Evolutionary conservation across 1,284 basidiomycete species (phyloP).

Genomic region (Trichosporon asahii): DNA sequence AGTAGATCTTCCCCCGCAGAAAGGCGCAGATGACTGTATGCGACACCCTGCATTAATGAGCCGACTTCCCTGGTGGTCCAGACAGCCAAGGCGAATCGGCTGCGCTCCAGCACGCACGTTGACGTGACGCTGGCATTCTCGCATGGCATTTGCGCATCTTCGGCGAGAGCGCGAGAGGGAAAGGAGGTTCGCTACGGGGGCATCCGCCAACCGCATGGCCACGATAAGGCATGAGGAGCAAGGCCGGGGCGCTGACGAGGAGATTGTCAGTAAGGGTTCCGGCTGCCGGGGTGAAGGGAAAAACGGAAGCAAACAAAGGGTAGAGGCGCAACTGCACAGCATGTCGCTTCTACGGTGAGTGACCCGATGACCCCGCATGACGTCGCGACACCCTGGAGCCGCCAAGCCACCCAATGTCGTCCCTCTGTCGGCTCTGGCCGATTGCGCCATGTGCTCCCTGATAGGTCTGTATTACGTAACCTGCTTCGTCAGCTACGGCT

Average conservation of each 20-base stretch:
- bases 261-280: neutral
- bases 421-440: neutral
- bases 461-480: neutral
- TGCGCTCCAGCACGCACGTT: neutral
- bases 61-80: neutral
- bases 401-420: neutral
- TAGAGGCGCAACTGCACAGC: neutral
- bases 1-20: neutral
- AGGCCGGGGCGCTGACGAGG: neutral
- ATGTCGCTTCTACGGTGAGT: neutral
- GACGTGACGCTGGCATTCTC: neutral
- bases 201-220: neutral
- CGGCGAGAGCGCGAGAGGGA: neutral
- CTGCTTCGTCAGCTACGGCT: neutral
- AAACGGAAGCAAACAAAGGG: neutral
- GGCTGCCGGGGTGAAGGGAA: neutral
- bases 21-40: neutral
- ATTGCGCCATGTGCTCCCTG: neutral
- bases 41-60: neutral
- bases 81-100: neutral
- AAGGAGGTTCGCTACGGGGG: neutral
- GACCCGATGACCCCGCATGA: neutral
- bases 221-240: conserved; percentile 1
- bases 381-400: neutral
- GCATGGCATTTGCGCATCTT: neutral